Percentiles rank a stretch among this genome's conserved stretches.
Conservation (phyloP, 305 asterid genomes). For the Solanum hybrid region DNA sequence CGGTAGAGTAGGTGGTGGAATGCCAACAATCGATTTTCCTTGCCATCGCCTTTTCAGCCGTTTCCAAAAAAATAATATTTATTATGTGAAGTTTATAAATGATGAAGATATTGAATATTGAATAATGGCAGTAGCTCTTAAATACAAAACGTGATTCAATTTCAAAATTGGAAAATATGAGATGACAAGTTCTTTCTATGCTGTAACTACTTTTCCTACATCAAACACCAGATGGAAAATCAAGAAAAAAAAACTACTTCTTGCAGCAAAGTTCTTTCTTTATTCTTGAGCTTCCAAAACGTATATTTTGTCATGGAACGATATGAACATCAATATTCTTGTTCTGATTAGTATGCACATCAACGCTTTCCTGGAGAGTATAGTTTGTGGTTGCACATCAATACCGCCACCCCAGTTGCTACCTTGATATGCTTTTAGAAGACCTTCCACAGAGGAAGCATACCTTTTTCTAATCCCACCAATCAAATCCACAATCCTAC, state of each 20-base stretch:
- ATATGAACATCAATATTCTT: neutral
- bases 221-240: neutral
- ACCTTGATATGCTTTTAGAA: neutral
- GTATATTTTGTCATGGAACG: neutral
- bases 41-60: neutral
- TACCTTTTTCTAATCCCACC: neutral
- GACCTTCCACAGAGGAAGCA: neutral
- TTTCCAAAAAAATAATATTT: too few relatives aligned
- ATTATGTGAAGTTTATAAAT: neutral
- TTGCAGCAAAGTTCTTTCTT: neutral
- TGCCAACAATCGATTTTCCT: neutral
- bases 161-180: too few relatives aligned
- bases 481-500: neutral
- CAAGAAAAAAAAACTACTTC: neutral
- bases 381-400: neutral
- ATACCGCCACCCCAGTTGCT: neutral
- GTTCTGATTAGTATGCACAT: neutral
- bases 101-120: neutral
- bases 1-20: neutral
- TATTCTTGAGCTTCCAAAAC: neutral
- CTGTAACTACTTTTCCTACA: neutral
- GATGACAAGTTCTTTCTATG: neutral
- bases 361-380: neutral
- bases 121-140: neutral
- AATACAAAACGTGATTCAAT: neutral